phyloP scores from a whole-genome alignment of 306 rosid species.

The Sicyos edulis region DNA sequence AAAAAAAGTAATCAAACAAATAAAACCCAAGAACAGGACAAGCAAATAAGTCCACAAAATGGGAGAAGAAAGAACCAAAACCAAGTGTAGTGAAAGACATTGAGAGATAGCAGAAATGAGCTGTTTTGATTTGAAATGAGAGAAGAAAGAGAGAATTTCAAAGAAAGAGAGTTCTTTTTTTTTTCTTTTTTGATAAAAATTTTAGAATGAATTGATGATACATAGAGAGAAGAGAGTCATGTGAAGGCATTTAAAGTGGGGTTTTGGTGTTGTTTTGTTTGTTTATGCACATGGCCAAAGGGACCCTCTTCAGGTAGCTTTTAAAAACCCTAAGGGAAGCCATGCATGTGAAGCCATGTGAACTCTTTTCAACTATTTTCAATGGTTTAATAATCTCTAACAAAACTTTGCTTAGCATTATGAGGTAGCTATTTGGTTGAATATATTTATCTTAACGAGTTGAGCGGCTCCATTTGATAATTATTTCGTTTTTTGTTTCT shows the following conservation, averaged over 20 bases:
- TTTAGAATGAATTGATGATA: slow-evolving; percentile 3
- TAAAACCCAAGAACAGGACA: not conserved
- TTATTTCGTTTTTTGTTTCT: no score
- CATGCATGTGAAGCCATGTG: slow-evolving; percentile 80
- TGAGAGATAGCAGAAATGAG: slow-evolving; percentile 8
- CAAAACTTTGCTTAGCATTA: no score
- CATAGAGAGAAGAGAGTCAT: slow-evolving; percentile 31
- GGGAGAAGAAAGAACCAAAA: slow-evolving; percentile 8
- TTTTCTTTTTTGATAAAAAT: no score
- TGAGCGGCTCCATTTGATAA: no score
- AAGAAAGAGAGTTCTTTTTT: no score
- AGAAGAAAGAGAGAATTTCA: not conserved
- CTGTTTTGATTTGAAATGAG: slow-evolving; percentile 21
- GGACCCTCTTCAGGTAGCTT: slow-evolving; percentile 37
- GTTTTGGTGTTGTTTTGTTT: slow-evolving; percentile 40
- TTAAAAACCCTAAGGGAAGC: slow-evolving; percentile 32
- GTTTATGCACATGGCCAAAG: slow-evolving; percentile 62
- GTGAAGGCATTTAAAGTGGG: slow-evolving; percentile 72
- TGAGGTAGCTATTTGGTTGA: no score
- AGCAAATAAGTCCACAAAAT: slow-evolving; percentile 9
- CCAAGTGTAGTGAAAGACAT: not conserved
- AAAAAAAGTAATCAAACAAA: slow-evolving; percentile 5
- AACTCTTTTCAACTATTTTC: slow-evolving; percentile 27
- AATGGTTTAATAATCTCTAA: no score
- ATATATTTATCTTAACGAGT: no score